A percentile compares a stretch with the other conserved stretches of the same genome.
phyloP scores from a whole-genome alignment of 2,329 filamentous ascomycete species.

The Apiospora saccharicola region DNA sequence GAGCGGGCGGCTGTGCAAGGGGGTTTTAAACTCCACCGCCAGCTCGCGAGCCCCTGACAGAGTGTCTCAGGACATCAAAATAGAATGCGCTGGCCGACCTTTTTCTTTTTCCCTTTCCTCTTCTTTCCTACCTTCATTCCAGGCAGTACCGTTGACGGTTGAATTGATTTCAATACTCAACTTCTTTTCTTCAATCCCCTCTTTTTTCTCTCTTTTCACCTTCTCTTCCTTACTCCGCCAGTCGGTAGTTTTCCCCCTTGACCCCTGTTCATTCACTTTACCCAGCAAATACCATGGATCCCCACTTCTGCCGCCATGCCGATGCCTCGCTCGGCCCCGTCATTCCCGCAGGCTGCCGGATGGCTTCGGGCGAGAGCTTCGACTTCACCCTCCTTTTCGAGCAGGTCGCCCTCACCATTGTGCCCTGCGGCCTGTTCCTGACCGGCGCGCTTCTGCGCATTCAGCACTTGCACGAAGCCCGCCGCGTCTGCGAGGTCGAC shows the following conservation, averaged over 20 bases:
- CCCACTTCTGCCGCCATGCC: slow-evolving; percentile 18
- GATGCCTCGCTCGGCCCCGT: slow-evolving; percentile 4
- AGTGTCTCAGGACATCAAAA: slow-evolving; percentile 15
- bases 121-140: neutral
- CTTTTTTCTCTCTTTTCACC: neutral
- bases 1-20: slow-evolving; percentile 4
- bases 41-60: slow-evolving; percentile 16
- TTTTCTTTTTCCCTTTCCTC: neutral
- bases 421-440: neutral
- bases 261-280: neutral
- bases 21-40: slow-evolving; percentile 9
- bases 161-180: slow-evolving; percentile 1
- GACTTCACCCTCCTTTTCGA: slow-evolving; percentile 16
- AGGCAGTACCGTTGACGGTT: slow-evolving; percentile 14
- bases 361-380: slow-evolving; percentile 12
- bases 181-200: neutral
- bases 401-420: neutral
- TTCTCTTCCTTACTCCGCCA: slow-evolving; percentile 6
- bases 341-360: slow-evolving; percentile 19
- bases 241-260: neutral
- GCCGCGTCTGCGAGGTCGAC: slow-evolving; percentile 4
- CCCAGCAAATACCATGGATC: neutral
- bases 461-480: neutral
- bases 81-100: neutral
- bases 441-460: neutral